Conservation (phyloP, 805 yeast species). For the Candida gorgasii region DNA sequence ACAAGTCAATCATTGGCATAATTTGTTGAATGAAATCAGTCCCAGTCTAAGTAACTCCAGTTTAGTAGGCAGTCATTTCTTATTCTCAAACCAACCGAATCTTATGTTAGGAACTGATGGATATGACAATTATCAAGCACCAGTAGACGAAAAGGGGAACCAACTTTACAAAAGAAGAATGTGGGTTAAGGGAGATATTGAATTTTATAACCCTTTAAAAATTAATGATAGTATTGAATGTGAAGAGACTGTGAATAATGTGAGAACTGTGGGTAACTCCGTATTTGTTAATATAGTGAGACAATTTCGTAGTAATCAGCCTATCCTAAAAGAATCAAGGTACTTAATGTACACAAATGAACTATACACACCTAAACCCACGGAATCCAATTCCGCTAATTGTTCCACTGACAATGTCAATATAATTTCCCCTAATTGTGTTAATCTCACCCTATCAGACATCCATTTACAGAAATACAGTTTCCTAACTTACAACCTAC, state of each 20-base stretch:
- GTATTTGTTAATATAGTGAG: constrained; percentile 60
- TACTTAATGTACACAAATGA: constrained; percentile 61
- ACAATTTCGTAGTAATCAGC: constrained; percentile 9
- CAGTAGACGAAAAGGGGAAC: constrained; percentile 25
- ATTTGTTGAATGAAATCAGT: constrained; percentile 13
- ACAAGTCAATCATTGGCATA: constrained; percentile 19
- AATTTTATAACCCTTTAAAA: constrained; percentile 32
- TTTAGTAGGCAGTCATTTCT: constrained; percentile 57
- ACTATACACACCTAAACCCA: constrained; percentile 6
- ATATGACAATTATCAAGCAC: constrained; percentile 78
- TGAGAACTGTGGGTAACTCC: constrained; percentile 35
- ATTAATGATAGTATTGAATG: constrained; percentile 42
- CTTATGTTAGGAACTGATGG: constrained; percentile 65
- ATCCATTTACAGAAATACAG: constrained; percentile 53
- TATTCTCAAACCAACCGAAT: constrained; percentile 64
- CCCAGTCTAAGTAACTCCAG: background rate
- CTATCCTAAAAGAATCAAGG: constrained; percentile 50
- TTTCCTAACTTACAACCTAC: constrained; percentile 79
- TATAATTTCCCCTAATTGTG: background rate
- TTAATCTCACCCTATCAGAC: background rate
- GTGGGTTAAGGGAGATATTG: constrained; percentile 77
- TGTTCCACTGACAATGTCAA: background rate
- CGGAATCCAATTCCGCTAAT: constrained; percentile 13
- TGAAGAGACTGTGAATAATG: constrained; percentile 50
- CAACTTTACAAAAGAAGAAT: constrained; percentile 57